phyloP scores from a whole-genome alignment of 768 basidiomycete genomes.

The Hypsizygus marmoreus region DNA sequence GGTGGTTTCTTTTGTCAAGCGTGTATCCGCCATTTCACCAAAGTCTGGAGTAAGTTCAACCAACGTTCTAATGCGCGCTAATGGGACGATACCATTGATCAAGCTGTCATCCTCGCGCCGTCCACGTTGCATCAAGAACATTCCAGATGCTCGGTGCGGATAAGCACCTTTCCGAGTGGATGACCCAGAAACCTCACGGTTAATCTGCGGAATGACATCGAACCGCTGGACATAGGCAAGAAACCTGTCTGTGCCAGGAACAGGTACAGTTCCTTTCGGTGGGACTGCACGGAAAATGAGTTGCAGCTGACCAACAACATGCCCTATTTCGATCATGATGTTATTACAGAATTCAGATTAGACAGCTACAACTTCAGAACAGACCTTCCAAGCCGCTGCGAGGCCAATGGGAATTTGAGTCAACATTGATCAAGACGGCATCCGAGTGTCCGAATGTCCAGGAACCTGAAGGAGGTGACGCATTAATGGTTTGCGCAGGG shows the following conservation, averaged over 20 bases:
- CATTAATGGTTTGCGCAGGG: slow-evolving; percentile 10
- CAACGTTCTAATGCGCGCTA: slow-evolving; percentile 7
- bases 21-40: slow-evolving; percentile 14
- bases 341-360: background rate
- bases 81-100: slow-evolving; percentile 12
- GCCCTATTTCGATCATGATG: slow-evolving; percentile 12
- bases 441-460: slow-evolving; percentile 10
- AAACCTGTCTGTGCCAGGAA: slow-evolving; percentile 5
- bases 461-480: background rate
- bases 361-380: background rate
- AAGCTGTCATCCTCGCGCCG: background rate
- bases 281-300: slow-evolving; percentile 14
- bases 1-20: slow-evolving; percentile 8
- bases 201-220: slow-evolving; percentile 12
- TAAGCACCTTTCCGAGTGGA: background rate
- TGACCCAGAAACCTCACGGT: background rate
- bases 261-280: too few relatives aligned
- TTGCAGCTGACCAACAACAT: slow-evolving; percentile 10
- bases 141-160: slow-evolving; percentile 4
- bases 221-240: slow-evolving; percentile 20
- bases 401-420: slow-evolving; percentile 9
- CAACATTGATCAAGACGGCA: slow-evolving; percentile 11
- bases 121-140: slow-evolving; percentile 6
- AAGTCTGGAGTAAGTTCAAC: slow-evolving; percentile 14
- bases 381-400: slow-evolving; percentile 11